Evolutionary conservation across 108 stramenopile species (phyloP).

Genomic region (Nitzschia palea): DNA sequence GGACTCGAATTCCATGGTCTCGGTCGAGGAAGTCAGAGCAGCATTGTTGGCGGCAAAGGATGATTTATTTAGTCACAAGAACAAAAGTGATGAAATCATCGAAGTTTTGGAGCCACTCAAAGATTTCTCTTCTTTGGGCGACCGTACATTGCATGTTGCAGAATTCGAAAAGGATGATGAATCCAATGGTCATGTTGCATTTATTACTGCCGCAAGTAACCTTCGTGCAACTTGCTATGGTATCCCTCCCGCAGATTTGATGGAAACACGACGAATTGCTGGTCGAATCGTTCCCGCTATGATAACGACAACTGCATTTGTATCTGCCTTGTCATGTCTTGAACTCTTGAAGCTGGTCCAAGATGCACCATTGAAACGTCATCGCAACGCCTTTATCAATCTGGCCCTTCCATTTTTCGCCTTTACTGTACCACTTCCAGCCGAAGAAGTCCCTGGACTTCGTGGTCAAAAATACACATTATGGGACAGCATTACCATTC

Average conservation of each 20-base stretch:
- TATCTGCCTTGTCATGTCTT: conserved; percentile 92
- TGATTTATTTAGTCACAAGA: background rate
- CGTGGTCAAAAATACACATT: conserved; percentile 78
- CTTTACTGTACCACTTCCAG: conserved; percentile 87
- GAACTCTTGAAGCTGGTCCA: conserved; percentile 92
- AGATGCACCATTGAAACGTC: conserved; percentile 60
- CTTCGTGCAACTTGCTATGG: conserved; percentile 92
- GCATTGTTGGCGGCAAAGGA: conserved; percentile 55
- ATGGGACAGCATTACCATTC: conserved; percentile 90
- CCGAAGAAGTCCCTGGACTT: conserved; percentile 59
- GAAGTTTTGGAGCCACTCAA: background rate
- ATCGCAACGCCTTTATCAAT: conserved; percentile 94
- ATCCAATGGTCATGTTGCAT: conserved; percentile 91
- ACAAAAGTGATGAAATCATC: background rate
- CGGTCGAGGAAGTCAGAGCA: conserved; percentile 41
- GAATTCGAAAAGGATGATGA: conserved; percentile 98
- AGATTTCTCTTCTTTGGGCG: background rate
- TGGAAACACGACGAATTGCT: conserved; percentile 95
- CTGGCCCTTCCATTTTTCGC: conserved; percentile 96
- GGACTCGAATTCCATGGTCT: conserved; percentile 19
- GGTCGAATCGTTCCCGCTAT: conserved; percentile 98
- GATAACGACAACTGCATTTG: conserved; percentile 97
- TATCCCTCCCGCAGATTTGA: conserved; percentile 90
- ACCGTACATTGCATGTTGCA: conserved; percentile 32
- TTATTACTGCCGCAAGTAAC: conserved; percentile 94